A percentile compares a stretch with the other conserved stretches of the same genome.
Evolutionary conservation across 164 flowering plant species (phyloP).

Genomic region (Aristolochia contorta): DNA sequence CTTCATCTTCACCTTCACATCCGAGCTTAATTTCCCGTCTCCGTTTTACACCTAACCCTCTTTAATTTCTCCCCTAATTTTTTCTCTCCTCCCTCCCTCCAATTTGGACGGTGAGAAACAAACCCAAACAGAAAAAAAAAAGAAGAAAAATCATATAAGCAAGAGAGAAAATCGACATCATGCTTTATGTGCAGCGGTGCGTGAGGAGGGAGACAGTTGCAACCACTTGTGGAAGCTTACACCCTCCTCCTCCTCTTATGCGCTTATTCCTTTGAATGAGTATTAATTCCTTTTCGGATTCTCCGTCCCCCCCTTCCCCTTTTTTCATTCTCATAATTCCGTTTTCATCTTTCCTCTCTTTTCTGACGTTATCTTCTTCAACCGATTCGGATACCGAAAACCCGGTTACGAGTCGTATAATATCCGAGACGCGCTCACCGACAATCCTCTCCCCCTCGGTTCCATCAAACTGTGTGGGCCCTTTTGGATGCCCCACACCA

Average conservation of each 20-base stretch:
- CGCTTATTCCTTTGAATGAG: conserved; percentile 6
- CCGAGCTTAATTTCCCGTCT: conserved; percentile 1
- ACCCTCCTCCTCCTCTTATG: conserved; percentile 1
- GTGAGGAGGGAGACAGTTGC: conserved; percentile 12
- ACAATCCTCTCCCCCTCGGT: too few species aligned
- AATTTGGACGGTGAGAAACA: neutral
- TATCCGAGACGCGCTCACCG: too few species aligned
- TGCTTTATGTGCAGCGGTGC: conserved; percentile 6
- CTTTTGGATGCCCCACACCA: too few species aligned
- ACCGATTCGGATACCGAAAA: too few species aligned
- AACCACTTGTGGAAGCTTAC: conserved; percentile 13
- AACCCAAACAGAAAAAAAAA: neutral
- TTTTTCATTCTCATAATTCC: neutral
- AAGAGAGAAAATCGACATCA: conserved; percentile 12
- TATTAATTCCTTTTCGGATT: conserved; percentile 8
- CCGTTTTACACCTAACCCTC: conserved; percentile 12
- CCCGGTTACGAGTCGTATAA: too few species aligned
- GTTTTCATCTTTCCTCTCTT: too few species aligned
- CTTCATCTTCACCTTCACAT: conserved; percentile 1
- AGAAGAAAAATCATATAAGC: too few species aligned
- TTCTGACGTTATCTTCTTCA: too few species aligned
- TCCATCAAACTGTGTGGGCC: too few species aligned
- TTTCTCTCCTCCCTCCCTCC: neutral
- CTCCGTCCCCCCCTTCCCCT: neutral
- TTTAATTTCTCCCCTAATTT: conserved; percentile 1